phyloP scores from a whole-genome alignment of 106 monocot genomes.

The Iris macrosiphon region DNA sequence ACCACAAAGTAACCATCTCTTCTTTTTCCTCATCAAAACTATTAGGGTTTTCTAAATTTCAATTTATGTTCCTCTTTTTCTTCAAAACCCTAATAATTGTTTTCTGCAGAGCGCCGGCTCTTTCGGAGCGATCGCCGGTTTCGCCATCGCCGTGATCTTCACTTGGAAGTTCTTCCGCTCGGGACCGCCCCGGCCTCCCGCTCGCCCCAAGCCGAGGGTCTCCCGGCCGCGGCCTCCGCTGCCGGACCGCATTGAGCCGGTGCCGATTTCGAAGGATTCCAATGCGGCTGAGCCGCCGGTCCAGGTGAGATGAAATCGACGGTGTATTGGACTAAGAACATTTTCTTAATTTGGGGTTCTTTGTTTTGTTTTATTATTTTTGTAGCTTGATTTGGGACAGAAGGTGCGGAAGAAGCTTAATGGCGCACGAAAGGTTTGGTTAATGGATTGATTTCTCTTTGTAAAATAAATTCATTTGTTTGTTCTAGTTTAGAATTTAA shows the following conservation, averaged over 20 bases:
- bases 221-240: not conserved
- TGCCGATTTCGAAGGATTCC: constrained; percentile 5
- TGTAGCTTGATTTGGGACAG: constrained; percentile 49
- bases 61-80: no score
- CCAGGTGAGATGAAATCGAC: constrained; percentile 19
- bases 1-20: constrained; percentile 42
- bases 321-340: no score
- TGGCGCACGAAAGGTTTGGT: constrained; percentile 75
- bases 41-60: no score
- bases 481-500: no score
- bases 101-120: constrained; percentile 44
- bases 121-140: constrained; percentile 61
- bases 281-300: constrained; percentile 19
- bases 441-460: no score
- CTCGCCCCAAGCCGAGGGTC: constrained; percentile 33
- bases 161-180: constrained; percentile 61
- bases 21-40: no score
- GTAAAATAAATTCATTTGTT: no score
- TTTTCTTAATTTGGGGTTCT: no score
- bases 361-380: constrained; percentile 1
- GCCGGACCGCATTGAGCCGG: constrained; percentile 1
- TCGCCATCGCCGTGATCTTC: constrained; percentile 70
- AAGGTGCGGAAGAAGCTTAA: constrained; percentile 61
- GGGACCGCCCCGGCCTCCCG: constrained; percentile 19
- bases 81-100: no score